Percentiles rank a stretch among this genome's conserved stretches.
These are phyloP conservation scores for Phytophthora litchii DNA, from an alignment of 352 stramenopile species.

Conservation along the genomic window DNA sequence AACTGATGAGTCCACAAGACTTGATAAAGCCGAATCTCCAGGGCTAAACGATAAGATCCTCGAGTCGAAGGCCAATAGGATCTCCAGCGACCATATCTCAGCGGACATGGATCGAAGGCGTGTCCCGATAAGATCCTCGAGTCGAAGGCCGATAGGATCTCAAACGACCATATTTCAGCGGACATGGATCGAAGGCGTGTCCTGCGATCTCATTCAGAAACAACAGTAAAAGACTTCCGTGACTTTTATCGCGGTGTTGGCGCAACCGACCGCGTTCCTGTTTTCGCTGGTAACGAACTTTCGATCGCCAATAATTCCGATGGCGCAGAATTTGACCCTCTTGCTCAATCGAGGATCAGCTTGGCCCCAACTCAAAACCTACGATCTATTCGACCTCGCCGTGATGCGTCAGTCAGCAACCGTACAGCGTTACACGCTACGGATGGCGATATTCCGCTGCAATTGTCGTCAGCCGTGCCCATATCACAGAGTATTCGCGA, in stretches of 20 bases:
- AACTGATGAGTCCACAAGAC: slow-evolving; percentile 5
- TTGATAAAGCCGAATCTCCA: slow-evolving; percentile 6
- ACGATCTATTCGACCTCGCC: slow-evolving; percentile 11
- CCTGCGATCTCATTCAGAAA: slow-evolving; percentile 57
- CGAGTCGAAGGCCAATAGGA: not conserved
- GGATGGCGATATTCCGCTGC: slow-evolving; percentile 6
- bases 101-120: slow-evolving; percentile 25
- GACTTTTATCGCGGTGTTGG: not conserved
- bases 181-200: slow-evolving; percentile 26
- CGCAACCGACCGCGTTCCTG: slow-evolving; percentile 1
- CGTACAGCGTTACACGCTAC: not conserved
- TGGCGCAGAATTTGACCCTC: slow-evolving; percentile 6
- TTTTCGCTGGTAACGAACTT: not conserved
- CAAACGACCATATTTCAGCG: not conserved
- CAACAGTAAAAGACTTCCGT: slow-evolving; percentile 31
- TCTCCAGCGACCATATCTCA: not conserved
- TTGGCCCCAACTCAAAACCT: slow-evolving; percentile 5
- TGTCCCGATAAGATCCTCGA: too few species aligned
- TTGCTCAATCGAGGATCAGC: slow-evolving; percentile 17
- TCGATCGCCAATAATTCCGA: not conserved
- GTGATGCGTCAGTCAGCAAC: slow-evolving; percentile 6
- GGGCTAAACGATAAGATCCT: slow-evolving; percentile 4
- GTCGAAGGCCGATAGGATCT: slow-evolving; percentile 1
- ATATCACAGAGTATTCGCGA: slow-evolving; percentile 43
- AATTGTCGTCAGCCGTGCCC: slow-evolving; percentile 15